A percentile compares a stretch with the other conserved stretches of the same genome.
These are phyloP conservation scores for Termitomyces sp. DNA, from an alignment of 768 basidiomycete genomes.

Conservation along the genomic window DNA sequence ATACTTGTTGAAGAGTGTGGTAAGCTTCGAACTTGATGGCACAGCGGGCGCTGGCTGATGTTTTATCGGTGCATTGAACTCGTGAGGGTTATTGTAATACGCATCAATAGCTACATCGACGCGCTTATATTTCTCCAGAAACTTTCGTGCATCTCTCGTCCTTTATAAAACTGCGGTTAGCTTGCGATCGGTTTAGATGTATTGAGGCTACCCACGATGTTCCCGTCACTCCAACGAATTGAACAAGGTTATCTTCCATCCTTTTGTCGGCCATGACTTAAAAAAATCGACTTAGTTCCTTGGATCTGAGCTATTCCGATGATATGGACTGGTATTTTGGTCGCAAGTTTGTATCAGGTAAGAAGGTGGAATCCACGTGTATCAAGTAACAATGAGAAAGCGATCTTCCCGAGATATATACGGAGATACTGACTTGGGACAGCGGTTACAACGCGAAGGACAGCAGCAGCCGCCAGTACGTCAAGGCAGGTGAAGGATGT, in stretches of 20 bases:
- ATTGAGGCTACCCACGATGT: constrained; percentile 51
- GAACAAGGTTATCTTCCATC: constrained; percentile 46
- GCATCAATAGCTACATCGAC: constrained; percentile 74
- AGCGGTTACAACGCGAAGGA: background rate
- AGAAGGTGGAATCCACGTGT: constrained; percentile 4
- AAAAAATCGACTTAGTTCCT: background rate
- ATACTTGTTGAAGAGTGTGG: constrained; percentile 60
- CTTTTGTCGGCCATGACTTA: constrained; percentile 36
- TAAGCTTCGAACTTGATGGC: constrained; percentile 53
- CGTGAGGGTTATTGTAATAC: constrained; percentile 57
- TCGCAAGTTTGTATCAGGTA: background rate
- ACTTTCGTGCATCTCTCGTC: constrained; percentile 59
- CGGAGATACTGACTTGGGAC: constrained; percentile 11
- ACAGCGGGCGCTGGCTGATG: constrained; percentile 19
- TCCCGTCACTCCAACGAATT: constrained; percentile 68
- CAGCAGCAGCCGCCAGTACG: background rate
- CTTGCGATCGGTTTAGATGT: constrained; percentile 14
- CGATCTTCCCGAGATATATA: background rate
- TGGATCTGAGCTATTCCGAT: constrained; percentile 6
- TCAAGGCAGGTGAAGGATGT: background rate
- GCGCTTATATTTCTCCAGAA: constrained; percentile 65
- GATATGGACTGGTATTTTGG: background rate
- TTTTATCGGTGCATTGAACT: constrained; percentile 22
- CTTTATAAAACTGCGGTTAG: constrained; percentile 31
- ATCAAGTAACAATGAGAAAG: background rate